phyloP scores from a whole-genome alignment of 2,329 filamentous ascomycete species.

The Graphilbum fragrans region DNA sequence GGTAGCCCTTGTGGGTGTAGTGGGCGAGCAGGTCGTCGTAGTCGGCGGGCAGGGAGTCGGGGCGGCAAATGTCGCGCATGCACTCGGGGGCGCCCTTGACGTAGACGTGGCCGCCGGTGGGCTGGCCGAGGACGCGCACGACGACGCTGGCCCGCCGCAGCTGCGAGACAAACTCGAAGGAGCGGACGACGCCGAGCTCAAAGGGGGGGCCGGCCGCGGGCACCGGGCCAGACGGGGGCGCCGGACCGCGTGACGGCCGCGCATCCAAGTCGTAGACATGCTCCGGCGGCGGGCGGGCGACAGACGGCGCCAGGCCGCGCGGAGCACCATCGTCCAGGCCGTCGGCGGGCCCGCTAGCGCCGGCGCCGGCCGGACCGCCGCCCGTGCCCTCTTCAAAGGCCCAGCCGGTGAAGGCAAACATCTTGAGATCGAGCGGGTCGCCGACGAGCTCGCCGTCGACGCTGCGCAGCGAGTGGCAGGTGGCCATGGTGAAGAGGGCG shows the following conservation, averaged over 20 bases:
- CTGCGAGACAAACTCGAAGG: slow-evolving; percentile 91
- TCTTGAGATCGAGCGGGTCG: slow-evolving; percentile 90
- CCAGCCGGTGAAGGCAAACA: slow-evolving; percentile 97
- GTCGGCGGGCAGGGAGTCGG: slow-evolving; percentile 73
- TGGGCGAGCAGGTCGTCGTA: slow-evolving; percentile 81
- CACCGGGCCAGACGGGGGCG: not conserved
- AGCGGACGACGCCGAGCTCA: slow-evolving; percentile 81
- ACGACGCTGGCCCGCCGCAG: slow-evolving; percentile 86
- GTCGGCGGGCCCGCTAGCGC: not conserved
- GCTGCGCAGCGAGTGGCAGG: slow-evolving; percentile 80
- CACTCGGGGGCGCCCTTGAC: slow-evolving; percentile 96
- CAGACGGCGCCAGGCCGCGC: slow-evolving; percentile 69
- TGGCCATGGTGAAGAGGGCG: slow-evolving; percentile 89
- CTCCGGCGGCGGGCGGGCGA: slow-evolving; percentile 64
- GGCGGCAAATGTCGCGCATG: slow-evolving; percentile 83
- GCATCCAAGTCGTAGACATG: slow-evolving; percentile 9
- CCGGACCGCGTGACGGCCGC: not conserved
- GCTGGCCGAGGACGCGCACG: slow-evolving; percentile 75
- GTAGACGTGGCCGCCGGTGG: slow-evolving; percentile 71
- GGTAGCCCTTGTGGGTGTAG: slow-evolving; percentile 92
- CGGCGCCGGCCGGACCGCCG: not conserved
- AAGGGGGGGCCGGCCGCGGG: slow-evolving; percentile 35
- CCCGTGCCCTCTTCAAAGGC: slow-evolving; percentile 72
- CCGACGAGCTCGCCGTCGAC: slow-evolving; percentile 85
- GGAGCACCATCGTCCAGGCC: slow-evolving; percentile 53